phyloP scores from a whole-genome alignment of 2,329 filamentous ascomycete species.

The Sporothrix pallida region DNA sequence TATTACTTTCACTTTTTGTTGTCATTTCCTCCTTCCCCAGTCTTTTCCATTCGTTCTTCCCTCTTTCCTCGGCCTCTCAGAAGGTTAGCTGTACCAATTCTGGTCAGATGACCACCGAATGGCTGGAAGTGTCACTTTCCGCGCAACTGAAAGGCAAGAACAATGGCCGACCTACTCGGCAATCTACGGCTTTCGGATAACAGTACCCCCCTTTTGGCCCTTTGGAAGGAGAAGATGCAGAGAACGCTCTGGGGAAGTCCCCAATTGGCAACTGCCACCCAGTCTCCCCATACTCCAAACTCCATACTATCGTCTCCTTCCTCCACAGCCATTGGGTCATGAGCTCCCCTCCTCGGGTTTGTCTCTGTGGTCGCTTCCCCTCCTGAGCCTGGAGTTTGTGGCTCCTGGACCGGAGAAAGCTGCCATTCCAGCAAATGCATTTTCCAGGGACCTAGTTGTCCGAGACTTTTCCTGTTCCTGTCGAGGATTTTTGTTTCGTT shows the following conservation, averaged over 20 bases:
- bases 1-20: neutral
- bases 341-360: constrained; percentile 13
- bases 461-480: neutral
- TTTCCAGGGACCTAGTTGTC: constrained; percentile 17
- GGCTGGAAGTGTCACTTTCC: neutral
- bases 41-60: neutral
- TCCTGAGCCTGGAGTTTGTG: neutral
- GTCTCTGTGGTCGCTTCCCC: neutral
- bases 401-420: neutral
- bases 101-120: constrained; percentile 16
- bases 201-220: constrained; percentile 26
- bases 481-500: neutral
- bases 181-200: constrained; percentile 35
- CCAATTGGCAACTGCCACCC: neutral
- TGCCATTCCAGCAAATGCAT: neutral
- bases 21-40: neutral
- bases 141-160: neutral
- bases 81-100: neutral
- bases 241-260: neutral
- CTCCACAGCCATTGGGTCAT: constrained; percentile 8
- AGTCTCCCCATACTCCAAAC: neutral
- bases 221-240: neutral
- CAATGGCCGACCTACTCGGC: constrained; percentile 29
- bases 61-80: neutral
- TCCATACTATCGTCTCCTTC: constrained; percentile 7